Conservation (phyloP, 352 stramenopile genomes). For the Globisporangium spiculum region DNA sequence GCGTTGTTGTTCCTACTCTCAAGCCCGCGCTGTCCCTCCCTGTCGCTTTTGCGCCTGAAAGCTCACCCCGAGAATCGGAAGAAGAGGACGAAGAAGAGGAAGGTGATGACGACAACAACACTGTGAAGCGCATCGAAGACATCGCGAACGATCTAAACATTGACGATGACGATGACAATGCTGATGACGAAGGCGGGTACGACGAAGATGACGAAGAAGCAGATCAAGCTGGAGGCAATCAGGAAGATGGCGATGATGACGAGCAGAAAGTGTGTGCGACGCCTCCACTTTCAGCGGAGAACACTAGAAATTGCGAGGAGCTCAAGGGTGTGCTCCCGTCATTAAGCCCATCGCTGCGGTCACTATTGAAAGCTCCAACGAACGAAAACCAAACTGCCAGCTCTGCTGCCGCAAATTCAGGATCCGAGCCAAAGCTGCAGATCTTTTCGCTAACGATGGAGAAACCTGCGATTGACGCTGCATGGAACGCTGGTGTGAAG, state of each 20-base stretch:
- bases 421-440: conserved; percentile 14
- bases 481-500: conserved; percentile 48
- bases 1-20: conserved; percentile 13
- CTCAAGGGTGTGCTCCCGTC: conserved; percentile 12
- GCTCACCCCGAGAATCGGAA: neutral
- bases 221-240: conserved; percentile 5
- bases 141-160: conserved; percentile 19
- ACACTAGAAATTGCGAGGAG: neutral
- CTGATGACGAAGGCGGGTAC: conserved; percentile 26
- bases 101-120: neutral
- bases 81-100: conserved; percentile 2
- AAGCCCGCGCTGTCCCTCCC: conserved; percentile 1
- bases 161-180: conserved; percentile 27
- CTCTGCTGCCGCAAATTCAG: neutral
- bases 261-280: neutral
- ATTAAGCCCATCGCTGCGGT: conserved; percentile 10
- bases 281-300: conserved; percentile 13
- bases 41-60: neutral
- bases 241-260: conserved; percentile 6
- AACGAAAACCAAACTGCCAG: too few relatives aligned
- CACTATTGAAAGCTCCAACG: conserved; percentile 5
- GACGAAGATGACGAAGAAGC: conserved; percentile 24
- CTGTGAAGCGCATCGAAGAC: conserved; percentile 4
- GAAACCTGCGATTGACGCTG: conserved; percentile 43
- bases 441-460: conserved; percentile 48